Evolutionary conservation across 768 basidiomycete genomes (phyloP), one percentile per base, ranked within the genome.

Genomic region (Chiua virens): DNA sequence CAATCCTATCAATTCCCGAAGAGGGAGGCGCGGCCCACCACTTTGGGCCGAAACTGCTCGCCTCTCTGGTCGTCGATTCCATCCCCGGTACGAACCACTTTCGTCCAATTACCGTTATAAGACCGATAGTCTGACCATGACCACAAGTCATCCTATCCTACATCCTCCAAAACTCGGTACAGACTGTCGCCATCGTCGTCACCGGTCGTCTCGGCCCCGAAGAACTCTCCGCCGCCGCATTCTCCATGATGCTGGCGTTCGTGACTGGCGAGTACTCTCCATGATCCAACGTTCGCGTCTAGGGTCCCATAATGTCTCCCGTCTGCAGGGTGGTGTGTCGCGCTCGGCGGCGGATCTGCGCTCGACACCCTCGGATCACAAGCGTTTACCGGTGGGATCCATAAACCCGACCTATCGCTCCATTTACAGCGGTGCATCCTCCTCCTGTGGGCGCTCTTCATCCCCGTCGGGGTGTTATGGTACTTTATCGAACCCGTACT

Each of bases 331-430:
- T 89, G 87, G 86, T 82, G 81, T 60, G 75, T 89, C 49, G 87
- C 86, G 11, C 75, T 89, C 18, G 87, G 87, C 14, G 87, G 87
- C n/a, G 85, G 86, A 1, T 87, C 86, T 4, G 86, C 85, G 8
- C 74, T 89, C 32, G 87, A 89, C 63, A 90, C 89, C 0, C 73
- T 89, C 49, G 87, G 87, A 36, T 89, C 88, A 1, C 85, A 87
- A 59, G 80, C 88, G 2, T 91, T 83, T 68, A 89, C 86, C 13
- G 85, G 84, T 22, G 79, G 83, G 30, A 70, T 59, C 50, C 74
- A 64, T 44, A 73, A 76, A n/a, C 79, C 83, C 8, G 86, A 86
- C 58, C 73, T 91, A 9, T 86, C 86, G 4, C 61, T 89, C 18
- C 83, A 89, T 57, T 74, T 89, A 30, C 87, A 89, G 64, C 75